Percentiles rank a stretch among this genome's conserved stretches.
These are phyloP conservation scores for Monilinia vaccinii-corymbosi DNA, from an alignment of 2,329 filamentous ascomycete genomes.

Conservation along the genomic window DNA sequence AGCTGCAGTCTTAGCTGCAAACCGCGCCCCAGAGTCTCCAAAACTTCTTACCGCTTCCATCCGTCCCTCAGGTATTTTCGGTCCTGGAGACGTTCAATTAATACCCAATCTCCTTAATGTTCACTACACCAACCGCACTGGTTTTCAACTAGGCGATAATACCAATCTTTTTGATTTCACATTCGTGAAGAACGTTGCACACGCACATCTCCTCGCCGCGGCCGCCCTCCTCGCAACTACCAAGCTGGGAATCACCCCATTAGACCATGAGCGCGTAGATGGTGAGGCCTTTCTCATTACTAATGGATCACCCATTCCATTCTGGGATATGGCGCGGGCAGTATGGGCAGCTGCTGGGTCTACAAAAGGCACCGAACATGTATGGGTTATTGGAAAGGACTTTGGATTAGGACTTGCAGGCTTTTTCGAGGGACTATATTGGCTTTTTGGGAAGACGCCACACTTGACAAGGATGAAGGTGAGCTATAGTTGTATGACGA, in stretches of 20 bases:
- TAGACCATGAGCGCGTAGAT: conserved; percentile 65
- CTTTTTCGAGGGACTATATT: conserved; percentile 43
- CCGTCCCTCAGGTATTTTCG: conserved; percentile 83
- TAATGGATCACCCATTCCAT: conserved; percentile 76
- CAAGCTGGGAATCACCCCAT: conserved; percentile 40
- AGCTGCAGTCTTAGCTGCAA: conserved; percentile 67
- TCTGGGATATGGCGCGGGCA: conserved; percentile 78
- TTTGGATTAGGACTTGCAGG: conserved; percentile 36
- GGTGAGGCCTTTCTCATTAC: conserved; percentile 87
- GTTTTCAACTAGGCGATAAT: conserved; percentile 72
- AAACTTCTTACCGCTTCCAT: conserved; percentile 67
- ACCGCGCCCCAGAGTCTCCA: conserved; percentile 43
- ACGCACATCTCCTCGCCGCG: conserved; percentile 72
- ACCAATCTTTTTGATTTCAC: conserved; percentile 63
- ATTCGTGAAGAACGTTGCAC: conserved; percentile 59
- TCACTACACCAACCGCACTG: conserved; percentile 58
- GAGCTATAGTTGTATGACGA: conserved; percentile 62
- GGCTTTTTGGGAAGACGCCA: conserved; percentile 41
- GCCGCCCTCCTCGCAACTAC: conserved; percentile 40
- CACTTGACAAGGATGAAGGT: conserved; percentile 40
- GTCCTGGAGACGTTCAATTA: conserved; percentile 74
- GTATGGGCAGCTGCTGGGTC: conserved; percentile 55
- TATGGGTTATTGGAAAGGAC: conserved; percentile 45
- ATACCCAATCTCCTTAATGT: conserved; percentile 67
- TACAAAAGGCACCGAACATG: conserved; percentile 41